Conservation (phyloP, 495 filamentous ascomycete genomes). For the Thermochaetoides thermophila region DNA sequence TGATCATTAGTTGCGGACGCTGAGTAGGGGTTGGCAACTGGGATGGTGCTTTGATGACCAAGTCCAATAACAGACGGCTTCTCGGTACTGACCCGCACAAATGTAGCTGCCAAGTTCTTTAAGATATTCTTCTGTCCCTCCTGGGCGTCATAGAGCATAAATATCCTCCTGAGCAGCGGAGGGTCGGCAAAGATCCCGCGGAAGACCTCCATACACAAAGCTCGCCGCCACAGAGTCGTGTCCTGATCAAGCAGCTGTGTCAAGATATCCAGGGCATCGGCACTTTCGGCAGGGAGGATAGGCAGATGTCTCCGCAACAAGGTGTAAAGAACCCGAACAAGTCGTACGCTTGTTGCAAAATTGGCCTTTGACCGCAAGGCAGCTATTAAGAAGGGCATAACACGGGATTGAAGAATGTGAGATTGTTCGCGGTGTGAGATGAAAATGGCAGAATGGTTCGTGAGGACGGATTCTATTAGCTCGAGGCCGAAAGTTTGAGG, state of each 20-base stretch:
- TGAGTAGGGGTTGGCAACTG: constrained; percentile 31
- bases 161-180: constrained; percentile 63
- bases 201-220: constrained; percentile 82
- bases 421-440: constrained; percentile 64
- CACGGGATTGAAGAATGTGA: constrained; percentile 57
- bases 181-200: constrained; percentile 71
- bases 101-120: constrained; percentile 61
- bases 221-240: constrained; percentile 65
- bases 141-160: constrained; percentile 58
- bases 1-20: constrained; percentile 47
- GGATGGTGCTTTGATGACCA: constrained; percentile 70
- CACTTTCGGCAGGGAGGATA: constrained; percentile 63
- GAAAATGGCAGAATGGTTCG: constrained; percentile 72
- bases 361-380: constrained; percentile 61
- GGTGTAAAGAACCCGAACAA: constrained; percentile 66
- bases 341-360: constrained; percentile 72
- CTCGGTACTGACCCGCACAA: constrained; percentile 81
- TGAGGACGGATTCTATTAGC: constrained; percentile 75
- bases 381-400: constrained; percentile 71
- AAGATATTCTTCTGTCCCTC: constrained; percentile 64
- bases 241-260: constrained; percentile 85
- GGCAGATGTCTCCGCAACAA: constrained; percentile 62
- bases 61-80: constrained; percentile 79
- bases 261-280: constrained; percentile 68
- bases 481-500: constrained; percentile 75